Base-by-base conservation (phyloP, 2,329 filamentous ascomycete genomes). In the Ophiostoma piceae region DNA sequence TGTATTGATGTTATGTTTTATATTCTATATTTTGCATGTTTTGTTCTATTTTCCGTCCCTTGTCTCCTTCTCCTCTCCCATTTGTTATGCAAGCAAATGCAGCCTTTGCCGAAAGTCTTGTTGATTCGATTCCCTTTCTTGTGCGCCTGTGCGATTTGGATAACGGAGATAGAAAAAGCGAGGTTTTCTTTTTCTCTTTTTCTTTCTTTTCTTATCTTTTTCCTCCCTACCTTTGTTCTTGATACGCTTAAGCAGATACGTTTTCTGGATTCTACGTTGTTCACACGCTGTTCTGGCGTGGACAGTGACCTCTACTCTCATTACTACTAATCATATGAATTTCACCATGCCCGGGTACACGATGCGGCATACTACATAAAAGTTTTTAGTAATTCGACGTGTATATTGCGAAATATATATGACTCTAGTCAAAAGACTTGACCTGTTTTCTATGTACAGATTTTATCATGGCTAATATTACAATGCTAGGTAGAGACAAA, bases 391-490 rank as follows among this genome's bases (percentile, higher is more conserved):
- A 26, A 12, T 1, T 57, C n/a, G 22, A 26, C 12, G 19, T 37
- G 62, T 65, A 65, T 41, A 65, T 65, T 39, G 32, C 35, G 62
- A 39, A 65, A 41, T 65, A 35, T 51, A 22, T 47, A n/a, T 47
- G 43, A 37, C 14, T 64, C 32, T 19, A 11, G 62, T 37, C 62
- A 65, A 65, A 12, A 0, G 29, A 8, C 14, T 65, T 65, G 62
- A 65, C 62, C 3, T 22, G 37, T 66, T 47, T 66, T 66, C 39
- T 66, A 66, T 43, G 35, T 66, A 47, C 62, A 29, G 32, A 16
- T 41, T 65, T 65, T 65, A 41, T 65, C 19, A 67, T 29, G 39
- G 32, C 43, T 68, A 68, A 62, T 62, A 68, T 68, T 67, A 68
- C 47, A 67, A 39, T 68, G 65, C 35, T 66, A 41, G 39, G 39